Evolutionary conservation across 179 eudicot species (phyloP), one percentile per base, ranked within the genome.

Genomic region (Actinidia polygama): DNA sequence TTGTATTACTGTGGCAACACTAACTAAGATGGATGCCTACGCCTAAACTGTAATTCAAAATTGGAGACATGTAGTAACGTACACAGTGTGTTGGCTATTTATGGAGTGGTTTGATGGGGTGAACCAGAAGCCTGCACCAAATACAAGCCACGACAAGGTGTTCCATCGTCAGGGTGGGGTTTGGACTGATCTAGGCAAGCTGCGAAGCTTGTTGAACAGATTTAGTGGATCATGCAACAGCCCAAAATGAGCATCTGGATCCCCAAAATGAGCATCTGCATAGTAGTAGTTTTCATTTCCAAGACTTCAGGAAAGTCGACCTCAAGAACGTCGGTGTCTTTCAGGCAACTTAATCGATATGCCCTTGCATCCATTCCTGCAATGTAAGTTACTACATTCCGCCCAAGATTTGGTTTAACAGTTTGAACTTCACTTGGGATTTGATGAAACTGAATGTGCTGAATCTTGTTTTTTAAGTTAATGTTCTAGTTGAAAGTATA

Each of bases 311-410:
- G 92, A 83, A 93, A 93, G 84, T 94, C 99, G 4, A 96, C 91
- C 84, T 96, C 98, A 66, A 92, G 94, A 66, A 96, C 92, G 30
- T 86, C 85, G 80, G 93, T 90, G 53, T 94, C 91, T 83, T 85
- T 89, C 89, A 94, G 90, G 94, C 90, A 96, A 74, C 83, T 84
- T 40, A 96, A 84, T 46, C 98, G 91, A 75, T 93, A 93, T 21
- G 98, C 94, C 87, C 99, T 91, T 61, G 97, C 88, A 80, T 96
- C 99, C 99, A 94, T 96, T 70, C 99, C 99, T 96, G 93, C 87
- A 83, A 77, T 77, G 36, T 79, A 23, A 64, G 16, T 63, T 54
- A 54, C 61, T 63, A 24, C 79, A 47, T 53, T 83, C 24, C 2
- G 49, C 61, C 75, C 79, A 80, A 68, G 47, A 7, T 26, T 55